These are phyloP conservation scores for Amborella trichopoda DNA, from an alignment of 164 flowering plant species.

Conservation along the genomic window DNA sequence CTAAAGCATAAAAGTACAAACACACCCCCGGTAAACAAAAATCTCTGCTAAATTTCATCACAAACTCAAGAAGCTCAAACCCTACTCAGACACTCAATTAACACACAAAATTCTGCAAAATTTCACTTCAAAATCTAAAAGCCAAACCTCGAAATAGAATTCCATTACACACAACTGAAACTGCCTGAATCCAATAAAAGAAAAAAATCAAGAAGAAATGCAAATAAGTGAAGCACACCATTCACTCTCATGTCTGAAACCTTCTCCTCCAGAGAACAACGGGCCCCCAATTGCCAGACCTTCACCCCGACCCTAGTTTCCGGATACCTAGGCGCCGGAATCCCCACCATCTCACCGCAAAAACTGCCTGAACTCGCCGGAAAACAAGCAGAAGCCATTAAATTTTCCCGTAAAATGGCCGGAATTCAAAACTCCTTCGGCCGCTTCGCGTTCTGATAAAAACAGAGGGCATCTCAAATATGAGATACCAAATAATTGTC, in stretches of 20 bases:
- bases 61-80: not conserved
- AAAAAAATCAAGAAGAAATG: not conserved
- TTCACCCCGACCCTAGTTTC: conserved; percentile 11
- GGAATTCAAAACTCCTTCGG: too few relatives aligned
- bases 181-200: not conserved
- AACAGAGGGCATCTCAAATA: too few relatives aligned
- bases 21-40: too few relatives aligned
- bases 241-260: conserved; percentile 82
- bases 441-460: too few relatives aligned
- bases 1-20: too few relatives aligned
- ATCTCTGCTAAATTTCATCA: too few relatives aligned
- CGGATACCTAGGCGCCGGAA: not conserved
- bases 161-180: not conserved
- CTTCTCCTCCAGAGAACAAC: conserved; percentile 51
- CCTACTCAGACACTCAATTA: not conserved
- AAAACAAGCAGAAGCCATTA: too few relatives aligned
- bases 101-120: not conserved
- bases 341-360: conserved; percentile 10
- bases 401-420: too few relatives aligned
- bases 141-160: not conserved
- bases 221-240: too few relatives aligned
- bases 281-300: conserved; percentile 21
- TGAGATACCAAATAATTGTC: too few relatives aligned
- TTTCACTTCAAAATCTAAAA: not conserved
- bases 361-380: conserved; percentile 7